Percentiles rank a stretch among this genome's conserved stretches.
phyloP scores from a whole-genome alignment of 2,329 filamentous ascomycete species.

The Fusarium siculi region DNA sequence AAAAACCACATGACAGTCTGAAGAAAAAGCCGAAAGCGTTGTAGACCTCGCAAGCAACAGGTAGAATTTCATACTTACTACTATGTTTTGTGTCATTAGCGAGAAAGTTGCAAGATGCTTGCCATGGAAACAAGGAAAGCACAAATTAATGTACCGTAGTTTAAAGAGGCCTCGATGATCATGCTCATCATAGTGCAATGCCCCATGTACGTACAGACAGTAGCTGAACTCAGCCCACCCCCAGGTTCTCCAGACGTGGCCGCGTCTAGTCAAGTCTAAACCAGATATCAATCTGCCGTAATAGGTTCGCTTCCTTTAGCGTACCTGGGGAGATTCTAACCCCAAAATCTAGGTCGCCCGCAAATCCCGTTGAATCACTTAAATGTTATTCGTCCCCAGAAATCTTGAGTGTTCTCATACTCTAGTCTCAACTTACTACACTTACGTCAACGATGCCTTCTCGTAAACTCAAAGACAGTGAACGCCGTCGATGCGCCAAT shows the following conservation, averaged over 20 bases:
- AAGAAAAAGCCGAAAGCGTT: background rate
- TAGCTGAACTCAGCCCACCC: background rate
- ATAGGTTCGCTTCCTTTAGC: background rate
- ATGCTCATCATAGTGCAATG: background rate
- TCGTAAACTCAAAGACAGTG: background rate
- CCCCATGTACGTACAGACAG: background rate
- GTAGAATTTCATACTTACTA: accelerated
- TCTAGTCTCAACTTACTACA: background rate
- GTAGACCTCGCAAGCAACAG: background rate
- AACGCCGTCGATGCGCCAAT: background rate
- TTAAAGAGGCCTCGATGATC: background rate
- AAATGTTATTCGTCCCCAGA: background rate
- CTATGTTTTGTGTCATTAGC: background rate
- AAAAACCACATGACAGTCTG: background rate
- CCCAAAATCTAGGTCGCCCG: background rate
- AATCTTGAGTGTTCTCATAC: background rate
- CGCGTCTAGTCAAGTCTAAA: background rate
- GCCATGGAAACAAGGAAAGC: accelerated
- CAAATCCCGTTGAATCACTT: background rate
- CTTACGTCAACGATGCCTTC: background rate
- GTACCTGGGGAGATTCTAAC: background rate
- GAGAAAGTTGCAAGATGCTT: background rate
- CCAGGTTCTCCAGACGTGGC: background rate
- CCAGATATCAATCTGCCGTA: background rate
- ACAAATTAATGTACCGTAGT: accelerated